Evolutionary conservation across 2,329 filamentous ascomycete genomes (phyloP), one percentile per base, ranked within the genome.

Genomic region (Thielaviopsis ethacetica): DNA sequence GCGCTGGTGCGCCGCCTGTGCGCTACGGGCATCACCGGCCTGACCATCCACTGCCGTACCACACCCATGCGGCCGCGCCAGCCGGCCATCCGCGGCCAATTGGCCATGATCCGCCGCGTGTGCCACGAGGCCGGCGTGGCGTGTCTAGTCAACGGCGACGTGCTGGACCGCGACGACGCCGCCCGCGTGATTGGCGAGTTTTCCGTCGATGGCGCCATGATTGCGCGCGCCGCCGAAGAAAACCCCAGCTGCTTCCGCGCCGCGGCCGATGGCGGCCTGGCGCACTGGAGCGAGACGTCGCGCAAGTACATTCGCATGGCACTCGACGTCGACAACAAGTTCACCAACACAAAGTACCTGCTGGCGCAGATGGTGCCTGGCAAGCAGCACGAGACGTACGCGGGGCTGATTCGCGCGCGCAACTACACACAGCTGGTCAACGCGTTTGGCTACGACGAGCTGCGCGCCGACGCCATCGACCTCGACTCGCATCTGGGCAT

Each of bases 41-140:
- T 98, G 63, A 97, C 93, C 0, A 82, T 98, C 0, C 93, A 98
- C 73, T 98, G 93, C 72, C 88, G 93, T 24, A 98, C 93, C 0
- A 91, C 91, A 5, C 88, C 91, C 1, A 98, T 98, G 93, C 81
- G 93, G 44, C 91, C 91, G 1, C 78, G 91, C 54, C 90, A 97
- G 71, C 79, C 83, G 24, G 93, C 91, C 2, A 89, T 97, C 61
- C 81, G 93, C 19, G 84, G 83, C 24, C 91, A 96, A 71, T 75
- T 98, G 62, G 79, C 78, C 60, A 95, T 95, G 87, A 78, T 98
- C 53, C 85, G 81, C 0, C 75, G 82, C 5, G 76, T 95, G 1
- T 98, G 93, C 67, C 83, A 80, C 63, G 84, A 90, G 63, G 84
- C 84, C 12, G 91, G 91, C 27, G 90, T 98, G 2, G 90, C 91